Conservation (phyloP, 352 stramenopile genomes). For the Phytophthora macrochlamydospora region DNA sequence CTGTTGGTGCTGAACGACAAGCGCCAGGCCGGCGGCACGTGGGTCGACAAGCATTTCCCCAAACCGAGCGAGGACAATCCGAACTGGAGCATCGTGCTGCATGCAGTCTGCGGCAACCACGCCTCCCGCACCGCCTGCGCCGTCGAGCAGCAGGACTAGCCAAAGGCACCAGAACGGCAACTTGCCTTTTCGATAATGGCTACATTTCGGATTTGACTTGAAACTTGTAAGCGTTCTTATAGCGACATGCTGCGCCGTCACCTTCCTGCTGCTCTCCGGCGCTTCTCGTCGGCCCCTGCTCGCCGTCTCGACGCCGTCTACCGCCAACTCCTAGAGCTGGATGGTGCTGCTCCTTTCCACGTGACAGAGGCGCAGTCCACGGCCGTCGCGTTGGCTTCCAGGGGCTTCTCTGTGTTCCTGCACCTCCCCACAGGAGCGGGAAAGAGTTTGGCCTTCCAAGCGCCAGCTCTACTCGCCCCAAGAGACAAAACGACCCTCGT, state of each 20-base stretch:
- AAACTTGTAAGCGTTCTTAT: neutral
- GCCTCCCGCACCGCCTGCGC: conserved; percentile 49
- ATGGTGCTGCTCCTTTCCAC: conserved; percentile 17
- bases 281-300: conserved; percentile 3
- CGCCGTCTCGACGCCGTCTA: conserved; percentile 35
- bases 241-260: neutral
- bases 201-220: neutral
- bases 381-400: conserved; percentile 46
- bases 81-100: conserved; percentile 49
- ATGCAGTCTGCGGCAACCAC: conserved; percentile 37
- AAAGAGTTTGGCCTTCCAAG: conserved; percentile 85
- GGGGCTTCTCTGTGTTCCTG: conserved; percentile 73
- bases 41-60: conserved; percentile 39
- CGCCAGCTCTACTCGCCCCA: conserved; percentile 58
- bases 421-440: conserved; percentile 77
- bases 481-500: conserved; percentile 57
- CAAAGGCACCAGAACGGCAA: neutral
- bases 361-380: conserved; percentile 49
- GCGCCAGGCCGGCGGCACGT: conserved; percentile 25
- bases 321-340: conserved; percentile 44
- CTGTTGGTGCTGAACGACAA: conserved; percentile 28
- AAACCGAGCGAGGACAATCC: conserved; percentile 29
- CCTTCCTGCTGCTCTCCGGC: conserved; percentile 1
- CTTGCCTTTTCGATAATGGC: neutral
- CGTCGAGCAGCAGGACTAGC: conserved; percentile 16